Base-by-base conservation (phyloP, 73 alveolate species). In the Blepharisma stoltei region DNA sequence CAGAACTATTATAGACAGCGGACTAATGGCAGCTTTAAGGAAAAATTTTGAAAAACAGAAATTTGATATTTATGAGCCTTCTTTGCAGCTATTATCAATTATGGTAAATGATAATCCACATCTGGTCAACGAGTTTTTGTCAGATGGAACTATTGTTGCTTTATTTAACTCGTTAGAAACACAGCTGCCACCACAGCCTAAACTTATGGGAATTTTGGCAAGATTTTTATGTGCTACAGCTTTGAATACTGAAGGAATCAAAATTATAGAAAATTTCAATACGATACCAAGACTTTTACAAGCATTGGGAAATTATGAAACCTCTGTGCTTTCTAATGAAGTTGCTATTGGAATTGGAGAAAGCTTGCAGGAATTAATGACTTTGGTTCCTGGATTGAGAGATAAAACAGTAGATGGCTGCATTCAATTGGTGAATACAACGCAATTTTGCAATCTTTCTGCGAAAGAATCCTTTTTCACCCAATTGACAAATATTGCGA, bases 161-260 rank as follows among this genome's bases (percentile, higher is more conserved):
- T 25, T 60, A 60, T 25, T 60, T 9, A 14, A 25, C 18, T 20
- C 49, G 2, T 60, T 60, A 60, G 73, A 60, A 25, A 11, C n/a
- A 38, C 14, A 60, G 23, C 73, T 60, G 37, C 73, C 73, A 20
- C 14, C 18, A 14, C 14, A 60, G 2, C 46, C 73, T 14, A 60
- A 60, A 4, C 73, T 60, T 60, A 38, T 60, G 38, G 73, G 48
- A 20, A 38, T 60, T 25, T 14, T 60, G 14, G 46, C 48, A 25
- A 60, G 73, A 25, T 60, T 60, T 60, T 60, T 60, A 60, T 18
- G 73, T 60, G 38, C 73, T 18, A 14, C 23, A 18, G 45, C 73
- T 60, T 14, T 18, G 2, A 60, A 60, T 60, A 25, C 14, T 60
- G 73, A 60, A 5, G 73, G 37, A 14, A 25, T 20, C 23, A 60